These are phyloP conservation scores for Petunia axillaris DNA, from an alignment of 257 asterid species.

Conservation along the genomic window DNA sequence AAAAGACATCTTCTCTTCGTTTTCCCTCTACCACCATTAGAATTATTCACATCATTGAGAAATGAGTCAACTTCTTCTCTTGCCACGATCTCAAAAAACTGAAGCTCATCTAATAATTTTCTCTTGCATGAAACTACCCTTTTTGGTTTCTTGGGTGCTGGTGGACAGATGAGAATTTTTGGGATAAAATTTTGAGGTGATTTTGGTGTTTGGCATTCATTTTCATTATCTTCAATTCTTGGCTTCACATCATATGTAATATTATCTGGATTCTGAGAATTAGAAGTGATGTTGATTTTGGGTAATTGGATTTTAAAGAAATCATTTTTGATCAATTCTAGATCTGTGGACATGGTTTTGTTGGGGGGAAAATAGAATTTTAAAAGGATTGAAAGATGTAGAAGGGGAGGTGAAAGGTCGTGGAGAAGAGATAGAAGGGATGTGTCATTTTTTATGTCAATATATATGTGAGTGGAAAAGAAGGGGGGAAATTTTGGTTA, in stretches of 20 bases:
- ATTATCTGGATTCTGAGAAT: neutral
- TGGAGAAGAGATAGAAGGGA: slow-evolving; percentile 5
- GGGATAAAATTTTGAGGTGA: slow-evolving; percentile 55
- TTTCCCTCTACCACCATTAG: slow-evolving; percentile 16
- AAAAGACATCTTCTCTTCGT: slow-evolving; percentile 41
- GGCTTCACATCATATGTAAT: too few relatives aligned
- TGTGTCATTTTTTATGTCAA: slow-evolving; percentile 19
- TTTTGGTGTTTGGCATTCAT: slow-evolving; percentile 50
- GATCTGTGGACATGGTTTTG: slow-evolving; percentile 53
- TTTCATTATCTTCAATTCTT: slow-evolving; percentile 15
- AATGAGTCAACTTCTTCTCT: slow-evolving; percentile 51
- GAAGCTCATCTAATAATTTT: slow-evolving; percentile 37
- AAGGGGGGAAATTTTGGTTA: neutral
- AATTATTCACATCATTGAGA: slow-evolving; percentile 31
- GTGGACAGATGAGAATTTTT: slow-evolving; percentile 48
- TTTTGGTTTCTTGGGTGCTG: slow-evolving; percentile 59
- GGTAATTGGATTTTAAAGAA: slow-evolving; percentile 23
- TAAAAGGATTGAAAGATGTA: neutral
- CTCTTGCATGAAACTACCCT: slow-evolving; percentile 48
- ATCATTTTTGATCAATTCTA: slow-evolving; percentile 36
- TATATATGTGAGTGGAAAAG: slow-evolving; percentile 34
- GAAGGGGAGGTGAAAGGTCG: slow-evolving; percentile 29
- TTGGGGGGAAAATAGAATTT: neutral
- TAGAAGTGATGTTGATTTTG: slow-evolving; percentile 20
- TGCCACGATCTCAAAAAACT: slow-evolving; percentile 42